Conservation (phyloP, 2,329 filamentous ascomycete species). For the Nigrograna mackinnonii region DNA sequence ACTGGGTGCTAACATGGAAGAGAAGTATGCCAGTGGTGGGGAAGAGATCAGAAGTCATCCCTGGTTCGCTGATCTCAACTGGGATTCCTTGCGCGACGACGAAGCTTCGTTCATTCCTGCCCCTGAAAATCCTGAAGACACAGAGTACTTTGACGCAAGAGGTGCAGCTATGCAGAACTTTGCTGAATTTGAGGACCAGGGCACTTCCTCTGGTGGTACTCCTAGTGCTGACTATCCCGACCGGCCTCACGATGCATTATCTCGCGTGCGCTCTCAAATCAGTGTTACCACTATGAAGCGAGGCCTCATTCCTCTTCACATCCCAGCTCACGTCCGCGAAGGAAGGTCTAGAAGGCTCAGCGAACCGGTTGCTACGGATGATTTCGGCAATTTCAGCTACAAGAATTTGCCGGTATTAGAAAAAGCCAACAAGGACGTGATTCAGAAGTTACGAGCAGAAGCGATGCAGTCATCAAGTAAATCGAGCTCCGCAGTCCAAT, state of each 20-base stretch:
- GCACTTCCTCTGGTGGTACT: slow-evolving; percentile 70
- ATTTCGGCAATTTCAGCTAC: slow-evolving; percentile 95
- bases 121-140: slow-evolving; percentile 92
- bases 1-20: slow-evolving; percentile 82
- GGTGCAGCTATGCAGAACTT: slow-evolving; percentile 93
- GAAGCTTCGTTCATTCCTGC: slow-evolving; percentile 95
- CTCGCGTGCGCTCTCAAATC: slow-evolving; percentile 83
- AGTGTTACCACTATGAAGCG: slow-evolving; percentile 82
- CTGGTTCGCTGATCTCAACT: slow-evolving; percentile 87
- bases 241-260: slow-evolving; percentile 91
- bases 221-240: slow-evolving; percentile 81
- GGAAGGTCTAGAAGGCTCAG: slow-evolving; percentile 84
- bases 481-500: slow-evolving; percentile 43
- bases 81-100: slow-evolving; percentile 90
- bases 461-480: slow-evolving; percentile 74
- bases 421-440: slow-evolving; percentile 98
- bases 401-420: slow-evolving; percentile 96
- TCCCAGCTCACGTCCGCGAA: slow-evolving; percentile 94
- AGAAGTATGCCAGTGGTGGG: slow-evolving; percentile 81
- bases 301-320: slow-evolving; percentile 91
- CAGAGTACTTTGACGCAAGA: slow-evolving; percentile 93
- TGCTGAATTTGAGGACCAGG: slow-evolving; percentile 90
- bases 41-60: slow-evolving; percentile 87
- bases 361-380: slow-evolving; percentile 85
- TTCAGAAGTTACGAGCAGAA: slow-evolving; percentile 92